Conservation (phyloP, 208 protist genomes). For the Crithidia acanthocephali region DNA sequence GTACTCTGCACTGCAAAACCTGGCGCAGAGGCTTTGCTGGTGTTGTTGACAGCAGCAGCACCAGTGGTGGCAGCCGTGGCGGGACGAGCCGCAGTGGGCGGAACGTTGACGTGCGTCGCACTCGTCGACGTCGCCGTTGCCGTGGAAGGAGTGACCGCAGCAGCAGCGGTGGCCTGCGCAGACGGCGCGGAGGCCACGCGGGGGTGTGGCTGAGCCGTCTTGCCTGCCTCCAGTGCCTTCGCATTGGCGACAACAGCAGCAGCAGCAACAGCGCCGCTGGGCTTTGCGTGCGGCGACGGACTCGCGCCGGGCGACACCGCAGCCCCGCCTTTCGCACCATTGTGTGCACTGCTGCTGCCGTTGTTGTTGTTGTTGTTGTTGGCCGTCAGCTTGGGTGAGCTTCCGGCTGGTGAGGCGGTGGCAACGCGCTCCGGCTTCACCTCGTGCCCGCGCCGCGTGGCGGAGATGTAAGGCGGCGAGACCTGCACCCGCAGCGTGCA, state of each 20-base stretch:
- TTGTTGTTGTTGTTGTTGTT: background rate
- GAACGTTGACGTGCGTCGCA: slow-evolving; percentile 6
- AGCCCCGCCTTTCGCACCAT: background rate
- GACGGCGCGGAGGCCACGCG: slow-evolving; percentile 1
- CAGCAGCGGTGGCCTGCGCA: background rate
- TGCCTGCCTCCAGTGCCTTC: background rate
- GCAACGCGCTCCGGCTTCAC: slow-evolving; percentile 30
- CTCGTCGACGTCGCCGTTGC: too few relatives aligned
- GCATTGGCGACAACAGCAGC: background rate
- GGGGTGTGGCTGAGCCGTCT: slow-evolving; percentile 1
- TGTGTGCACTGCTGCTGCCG: background rate
- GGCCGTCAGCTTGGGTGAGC: slow-evolving; percentile 9
- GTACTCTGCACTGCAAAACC: too few relatives aligned
- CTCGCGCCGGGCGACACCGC: slow-evolving; percentile 10
- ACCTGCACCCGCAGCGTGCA: slow-evolving; percentile 84
- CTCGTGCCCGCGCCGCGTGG: slow-evolving; percentile 56
- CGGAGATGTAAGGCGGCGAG: slow-evolving; percentile 75
- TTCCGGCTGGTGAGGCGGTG: background rate
- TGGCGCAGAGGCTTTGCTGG: too few relatives aligned
- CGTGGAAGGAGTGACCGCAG: background rate
- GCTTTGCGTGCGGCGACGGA: slow-evolving; percentile 5
- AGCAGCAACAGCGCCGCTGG: background rate
- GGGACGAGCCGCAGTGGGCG: background rate
- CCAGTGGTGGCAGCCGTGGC: background rate
- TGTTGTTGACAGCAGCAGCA: too few relatives aligned